A percentile compares a stretch with the other conserved stretches of the same genome.
Conservation (phyloP, 352 stramenopile genomes). For the Phytophthora uliginosa region DNA sequence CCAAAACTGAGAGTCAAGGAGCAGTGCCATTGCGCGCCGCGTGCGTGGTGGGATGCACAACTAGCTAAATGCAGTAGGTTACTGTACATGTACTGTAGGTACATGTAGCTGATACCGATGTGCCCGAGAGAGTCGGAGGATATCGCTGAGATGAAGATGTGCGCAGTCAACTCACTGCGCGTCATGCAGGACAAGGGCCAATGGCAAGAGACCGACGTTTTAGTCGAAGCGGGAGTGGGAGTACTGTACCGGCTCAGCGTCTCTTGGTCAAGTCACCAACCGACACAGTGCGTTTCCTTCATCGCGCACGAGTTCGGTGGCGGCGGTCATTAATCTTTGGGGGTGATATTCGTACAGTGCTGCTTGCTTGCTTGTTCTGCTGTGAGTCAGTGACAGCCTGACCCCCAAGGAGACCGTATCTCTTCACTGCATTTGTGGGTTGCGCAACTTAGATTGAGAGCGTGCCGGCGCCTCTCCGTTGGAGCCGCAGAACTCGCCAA, state of each 20-base stretch:
- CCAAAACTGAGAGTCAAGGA: neutral
- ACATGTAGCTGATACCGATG: neutral
- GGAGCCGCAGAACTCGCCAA: no score
- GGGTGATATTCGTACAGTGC: no score
- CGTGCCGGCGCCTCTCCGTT: no score
- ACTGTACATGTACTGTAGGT: neutral
- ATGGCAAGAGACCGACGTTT: neutral
- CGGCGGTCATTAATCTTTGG: neutral
- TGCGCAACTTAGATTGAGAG: no score
- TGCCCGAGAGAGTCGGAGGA: neutral
- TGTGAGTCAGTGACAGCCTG: no score
- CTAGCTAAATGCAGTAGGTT: neutral
- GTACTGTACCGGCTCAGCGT: neutral
- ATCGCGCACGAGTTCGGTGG: neutral
- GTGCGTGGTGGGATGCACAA: neutral
- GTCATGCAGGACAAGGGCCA: neutral
- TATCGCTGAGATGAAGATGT: neutral
- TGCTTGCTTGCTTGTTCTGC: no score
- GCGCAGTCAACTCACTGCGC: neutral
- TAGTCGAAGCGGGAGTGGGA: neutral
- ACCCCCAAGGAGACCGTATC: no score
- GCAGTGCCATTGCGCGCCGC: neutral
- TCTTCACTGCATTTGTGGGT: no score
- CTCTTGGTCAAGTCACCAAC: neutral
- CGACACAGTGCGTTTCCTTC: neutral